Evolutionary conservation across 495 filamentous ascomycete species (phyloP).

Genomic region (Trypethelium eluteriae): DNA sequence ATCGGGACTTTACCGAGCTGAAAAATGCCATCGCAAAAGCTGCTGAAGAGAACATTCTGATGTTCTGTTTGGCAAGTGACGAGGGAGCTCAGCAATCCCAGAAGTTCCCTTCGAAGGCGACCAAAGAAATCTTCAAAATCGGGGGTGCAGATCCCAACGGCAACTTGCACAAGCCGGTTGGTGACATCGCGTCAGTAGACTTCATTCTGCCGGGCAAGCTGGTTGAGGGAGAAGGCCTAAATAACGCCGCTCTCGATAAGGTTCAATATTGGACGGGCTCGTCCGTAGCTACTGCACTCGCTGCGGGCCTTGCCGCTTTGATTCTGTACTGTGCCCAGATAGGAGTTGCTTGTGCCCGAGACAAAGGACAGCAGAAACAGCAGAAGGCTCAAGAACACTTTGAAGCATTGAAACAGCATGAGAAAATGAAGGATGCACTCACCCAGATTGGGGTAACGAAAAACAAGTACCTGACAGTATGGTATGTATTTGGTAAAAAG

Average conservation of each 20-base stretch:
- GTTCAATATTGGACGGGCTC: not conserved
- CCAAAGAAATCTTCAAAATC: not conserved
- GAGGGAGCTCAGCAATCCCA: too few relatives aligned
- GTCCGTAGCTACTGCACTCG: constrained; percentile 13
- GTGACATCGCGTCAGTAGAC: not conserved
- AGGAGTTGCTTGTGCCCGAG: not conserved
- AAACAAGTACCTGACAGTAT: not conserved
- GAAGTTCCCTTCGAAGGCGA: not conserved
- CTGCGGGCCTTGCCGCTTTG: constrained; percentile 8
- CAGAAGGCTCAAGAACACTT: not conserved
- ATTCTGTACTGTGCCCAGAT: constrained; percentile 7
- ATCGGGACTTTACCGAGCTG: too few relatives aligned
- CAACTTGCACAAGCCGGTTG: not conserved
- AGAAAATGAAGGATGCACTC: not conserved
- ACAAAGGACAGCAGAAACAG: not conserved
- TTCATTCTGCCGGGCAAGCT: not conserved
- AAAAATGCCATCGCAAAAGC: too few relatives aligned
- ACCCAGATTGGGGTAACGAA: not conserved
- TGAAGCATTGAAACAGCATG: not conserved
- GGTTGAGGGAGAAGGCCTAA: not conserved
- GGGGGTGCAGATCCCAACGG: not conserved
- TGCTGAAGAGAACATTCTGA: too few relatives aligned
- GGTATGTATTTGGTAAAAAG: not conserved
- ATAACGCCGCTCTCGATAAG: not conserved
- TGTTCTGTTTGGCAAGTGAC: too few relatives aligned